A percentile compares a stretch with the other conserved stretches of the same genome.
Evolutionary conservation across 2,329 filamentous ascomycete genomes (phyloP).

Genomic region (Colletotrichum chlorophyti): DNA sequence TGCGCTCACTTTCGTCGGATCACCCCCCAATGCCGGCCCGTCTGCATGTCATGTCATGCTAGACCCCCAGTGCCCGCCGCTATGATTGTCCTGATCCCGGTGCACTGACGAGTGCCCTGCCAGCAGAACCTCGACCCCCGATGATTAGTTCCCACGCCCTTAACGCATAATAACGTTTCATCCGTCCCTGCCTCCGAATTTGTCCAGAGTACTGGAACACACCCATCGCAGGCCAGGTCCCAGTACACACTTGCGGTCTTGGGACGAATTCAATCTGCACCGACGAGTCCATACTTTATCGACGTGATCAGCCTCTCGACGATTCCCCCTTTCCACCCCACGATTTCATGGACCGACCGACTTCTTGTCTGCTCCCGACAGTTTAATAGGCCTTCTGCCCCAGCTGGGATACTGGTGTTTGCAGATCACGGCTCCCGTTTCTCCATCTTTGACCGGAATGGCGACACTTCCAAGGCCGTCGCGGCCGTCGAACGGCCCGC

Average conservation of each 20-base stretch:
- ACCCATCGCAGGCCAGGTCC: slow-evolving; percentile 3
- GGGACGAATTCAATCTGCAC: slow-evolving; percentile 22
- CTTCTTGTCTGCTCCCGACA: slow-evolving; percentile 24
- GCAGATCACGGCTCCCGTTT: slow-evolving; percentile 5
- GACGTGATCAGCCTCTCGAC: slow-evolving; percentile 18
- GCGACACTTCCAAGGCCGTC: slow-evolving; percentile 70
- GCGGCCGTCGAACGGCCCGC: slow-evolving; percentile 73
- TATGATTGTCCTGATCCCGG: slow-evolving; percentile 15
- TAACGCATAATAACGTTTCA: slow-evolving; percentile 38
- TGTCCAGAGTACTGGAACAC: slow-evolving; percentile 21
- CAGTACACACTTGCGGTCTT: slow-evolving; percentile 13
- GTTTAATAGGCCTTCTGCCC: slow-evolving; percentile 18
- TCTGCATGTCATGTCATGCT: slow-evolving; percentile 24
- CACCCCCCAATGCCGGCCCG: neutral
- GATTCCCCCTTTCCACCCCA: slow-evolving; percentile 1
- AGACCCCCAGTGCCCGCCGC: slow-evolving; percentile 9
- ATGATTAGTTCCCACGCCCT: slow-evolving; percentile 24
- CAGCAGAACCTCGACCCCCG: slow-evolving; percentile 20
- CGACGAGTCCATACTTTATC: slow-evolving; percentile 9
- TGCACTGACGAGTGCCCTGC: slow-evolving; percentile 25
- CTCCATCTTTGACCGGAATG: slow-evolving; percentile 46
- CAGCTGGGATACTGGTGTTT: slow-evolving; percentile 2
- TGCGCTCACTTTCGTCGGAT: slow-evolving; percentile 6
- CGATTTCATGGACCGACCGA: slow-evolving; percentile 39
- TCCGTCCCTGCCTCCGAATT: slow-evolving; percentile 22